Base-by-base conservation (phyloP, 2,329 filamentous ascomycete species). In the Botrytis deweyae region DNA sequence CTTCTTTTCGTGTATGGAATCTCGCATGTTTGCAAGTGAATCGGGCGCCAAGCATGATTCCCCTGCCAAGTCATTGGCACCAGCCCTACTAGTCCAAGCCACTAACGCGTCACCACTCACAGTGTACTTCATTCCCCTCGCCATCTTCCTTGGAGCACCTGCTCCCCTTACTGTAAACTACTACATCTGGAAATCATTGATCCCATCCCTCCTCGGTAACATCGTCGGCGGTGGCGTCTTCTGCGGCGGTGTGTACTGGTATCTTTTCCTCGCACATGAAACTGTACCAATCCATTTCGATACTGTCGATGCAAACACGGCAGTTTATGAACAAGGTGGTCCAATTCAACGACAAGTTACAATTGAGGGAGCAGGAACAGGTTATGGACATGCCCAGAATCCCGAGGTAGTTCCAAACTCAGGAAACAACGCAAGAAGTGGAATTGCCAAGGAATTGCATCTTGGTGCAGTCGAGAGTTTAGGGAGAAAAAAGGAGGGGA, bases 161-260 rank as follows among this genome's bases (percentile, higher is more conserved):
- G 58, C 70, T n/a, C 80, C 81, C 0, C 81, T 89, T 36, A 84
- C 80, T 0, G 83, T 87, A 0, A 82, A 84, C 0, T 81, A 88
- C 59, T 89, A 89, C 73, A 86, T 89, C 75, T 89, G 86, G 86
- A 88, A 89, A 77, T 85, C 84, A 0, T 84, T 88, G 75, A 85
- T 89, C 49, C 88, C 87, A 0, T 83, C 86, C 0, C 75, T 85
- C 4, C 76, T 89, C 2, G 87, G 87, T 0, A 89, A 89, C 75
- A 84, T 87, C 25, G 77, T 89, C 4, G 87, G 87, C 0, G 88
- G 87, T 2, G 83, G 81, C 0, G 61, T 88, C 3, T 88, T 89
- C 76, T 84, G 84, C n/a, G 87, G 84, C 8, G 83, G 81, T 0
- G 84, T 84, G 25, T 86, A 85, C 76, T 87, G 84, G 85, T 86